Evolutionary conservation across 257 asterid species (phyloP), one percentile per base, ranked within the genome.

Genomic region (Scutellaria minor): DNA sequence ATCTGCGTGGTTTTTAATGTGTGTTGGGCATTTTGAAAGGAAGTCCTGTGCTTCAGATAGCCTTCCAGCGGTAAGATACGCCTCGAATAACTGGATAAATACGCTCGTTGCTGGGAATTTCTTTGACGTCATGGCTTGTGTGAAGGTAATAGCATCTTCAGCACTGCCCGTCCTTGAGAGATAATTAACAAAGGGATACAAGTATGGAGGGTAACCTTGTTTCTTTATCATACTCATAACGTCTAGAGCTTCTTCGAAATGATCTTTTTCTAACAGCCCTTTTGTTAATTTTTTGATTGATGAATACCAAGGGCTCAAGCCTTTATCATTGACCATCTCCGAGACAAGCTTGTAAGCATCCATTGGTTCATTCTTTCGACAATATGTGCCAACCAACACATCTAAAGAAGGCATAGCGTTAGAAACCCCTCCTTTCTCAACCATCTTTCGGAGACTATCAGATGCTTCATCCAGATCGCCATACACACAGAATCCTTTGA

Each of bases 1-100:
- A 79, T 84, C 96, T 9, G 93, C 91, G 77, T 85, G 84, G 65
- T 86, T 85, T 50, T 80, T 85, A 57, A 94, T 76, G 84, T 76
- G 54, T 37, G 76, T 69, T 0, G 97, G 96, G 81, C 97, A 86
- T 75, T 54, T 82, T 0, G 92, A 76, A 57, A 89, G 93, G 54
- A 94, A 79, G 72, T 89, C 96, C 76, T 86, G 95, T 31, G 96
- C 98, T 79, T 81, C 88, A 60, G 66, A 76, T 6, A 42, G 79
- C 77, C 88, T 86, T 63, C 96, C 90, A 0, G 83, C 85, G 48
- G 74, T 50, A 31, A 89, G 68, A 76, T 88, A 93, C 6, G 89
- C 92, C 78, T 88, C 88, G 71, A 91, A 83, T 27, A 94, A 65
- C 73, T 41, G 82, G 42, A 94, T 68, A 71, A 64, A 89, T 48